A percentile compares a stretch with the other conserved stretches of the same genome.
Conservation (phyloP, 106 monocot species). For the Gastrodia elata region DNA sequence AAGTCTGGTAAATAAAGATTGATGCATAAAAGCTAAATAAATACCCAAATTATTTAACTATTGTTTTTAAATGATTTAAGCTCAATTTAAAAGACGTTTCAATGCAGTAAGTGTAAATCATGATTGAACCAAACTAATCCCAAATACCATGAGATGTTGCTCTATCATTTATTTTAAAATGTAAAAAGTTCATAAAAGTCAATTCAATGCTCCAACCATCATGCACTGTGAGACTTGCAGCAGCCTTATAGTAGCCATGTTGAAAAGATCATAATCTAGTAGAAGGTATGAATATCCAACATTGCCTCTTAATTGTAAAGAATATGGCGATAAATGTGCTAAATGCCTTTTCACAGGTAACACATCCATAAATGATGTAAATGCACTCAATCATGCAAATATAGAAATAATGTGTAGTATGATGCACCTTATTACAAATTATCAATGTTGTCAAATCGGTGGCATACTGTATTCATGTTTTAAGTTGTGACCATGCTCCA, state of each 20-base stretch:
- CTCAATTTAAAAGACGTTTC: not conserved
- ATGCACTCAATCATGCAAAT: not conserved
- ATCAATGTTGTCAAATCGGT: not conserved
- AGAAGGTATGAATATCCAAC: not conserved
- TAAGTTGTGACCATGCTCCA: not conserved
- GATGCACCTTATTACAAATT: not conserved
- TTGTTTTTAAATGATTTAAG: not conserved
- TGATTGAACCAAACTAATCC: not conserved
- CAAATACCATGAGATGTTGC: not conserved
- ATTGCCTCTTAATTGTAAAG: not conserved
- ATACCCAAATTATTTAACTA: not conserved
- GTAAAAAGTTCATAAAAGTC: not conserved
- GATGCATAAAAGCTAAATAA: not conserved
- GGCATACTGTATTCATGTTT: not conserved
- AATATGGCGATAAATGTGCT: not conserved
- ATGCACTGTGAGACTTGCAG: not conserved
- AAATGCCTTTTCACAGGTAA: not conserved
- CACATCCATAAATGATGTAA: not conserved
- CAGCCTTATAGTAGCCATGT: not conserved
- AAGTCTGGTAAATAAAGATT: not conserved
- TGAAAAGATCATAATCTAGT: not conserved
- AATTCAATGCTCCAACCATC: not conserved
- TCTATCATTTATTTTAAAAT: slow-evolving; percentile 3
- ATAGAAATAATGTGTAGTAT: not conserved
- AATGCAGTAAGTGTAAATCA: not conserved